Percentiles rank a stretch among this genome's conserved stretches.
These are phyloP conservation scores for Nemania sp. DNA, from an alignment of 2,329 filamentous ascomycete species.

Conservation along the genomic window DNA sequence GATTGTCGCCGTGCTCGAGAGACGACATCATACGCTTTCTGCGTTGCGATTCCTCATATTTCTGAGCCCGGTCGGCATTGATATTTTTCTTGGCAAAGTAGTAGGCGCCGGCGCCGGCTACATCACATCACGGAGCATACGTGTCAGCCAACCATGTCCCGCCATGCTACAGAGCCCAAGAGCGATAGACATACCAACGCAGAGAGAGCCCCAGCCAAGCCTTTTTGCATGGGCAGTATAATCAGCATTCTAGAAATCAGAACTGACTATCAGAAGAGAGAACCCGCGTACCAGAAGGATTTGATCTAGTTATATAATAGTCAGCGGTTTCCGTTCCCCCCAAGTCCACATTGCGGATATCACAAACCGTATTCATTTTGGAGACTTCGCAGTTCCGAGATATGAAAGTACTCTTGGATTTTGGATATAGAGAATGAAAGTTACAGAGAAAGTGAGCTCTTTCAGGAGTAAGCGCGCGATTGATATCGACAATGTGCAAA, in stretches of 20 bases:
- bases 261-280: not conserved
- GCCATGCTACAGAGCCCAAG: not conserved
- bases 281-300: constrained; percentile 63
- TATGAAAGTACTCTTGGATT: no score
- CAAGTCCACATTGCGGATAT: not conserved
- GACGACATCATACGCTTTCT: constrained; percentile 63
- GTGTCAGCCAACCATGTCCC: constrained; percentile 1
- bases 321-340: constrained; percentile 22
- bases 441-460: no score
- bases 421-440: no score
- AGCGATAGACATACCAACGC: constrained; percentile 64
- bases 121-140: constrained; percentile 1
- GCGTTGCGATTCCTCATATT: constrained; percentile 67
- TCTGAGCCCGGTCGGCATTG: constrained; percentile 80
- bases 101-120: constrained; percentile 89
- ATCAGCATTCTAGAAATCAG: constrained; percentile 10
- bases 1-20: constrained; percentile 53
- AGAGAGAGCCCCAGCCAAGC: constrained; percentile 90
- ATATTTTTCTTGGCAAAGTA: constrained; percentile 94
- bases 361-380: constrained; percentile 30
- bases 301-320: constrained; percentile 50
- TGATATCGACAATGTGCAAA: constrained; percentile 5
- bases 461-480: not conserved
- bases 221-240: constrained; percentile 48
- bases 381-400: no score